A percentile compares a stretch with the other conserved stretches of the same genome.
These are phyloP conservation scores for Kurtzmaniella quercitrusa DNA, from an alignment of 1,139 yeast species.

Conservation along the genomic window DNA sequence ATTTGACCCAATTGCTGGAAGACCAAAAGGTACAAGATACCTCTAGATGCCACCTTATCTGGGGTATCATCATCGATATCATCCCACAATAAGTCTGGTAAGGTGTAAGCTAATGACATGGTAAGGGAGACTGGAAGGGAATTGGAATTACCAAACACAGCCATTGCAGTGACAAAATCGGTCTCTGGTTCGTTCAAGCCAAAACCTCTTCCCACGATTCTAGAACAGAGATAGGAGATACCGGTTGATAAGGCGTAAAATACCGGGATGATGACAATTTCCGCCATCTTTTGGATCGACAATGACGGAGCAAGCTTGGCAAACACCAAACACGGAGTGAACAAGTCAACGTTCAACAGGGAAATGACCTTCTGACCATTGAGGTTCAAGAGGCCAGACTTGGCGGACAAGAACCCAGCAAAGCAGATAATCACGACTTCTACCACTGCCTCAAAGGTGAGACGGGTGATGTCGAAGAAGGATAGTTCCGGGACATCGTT, in stretches of 20 bases:
- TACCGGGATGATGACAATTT: conserved; percentile 70
- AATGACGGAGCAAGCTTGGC: conserved; percentile 74
- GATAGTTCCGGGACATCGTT: conserved; percentile 27
- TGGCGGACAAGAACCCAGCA: conserved; percentile 69
- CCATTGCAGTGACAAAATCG: conserved; percentile 85
- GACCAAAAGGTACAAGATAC: conserved; percentile 68
- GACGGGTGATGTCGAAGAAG: conserved; percentile 51
- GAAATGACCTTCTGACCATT: conserved; percentile 65
- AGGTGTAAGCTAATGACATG: conserved; percentile 63
- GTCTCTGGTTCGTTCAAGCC: conserved; percentile 59
- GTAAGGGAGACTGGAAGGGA: conserved; percentile 78
- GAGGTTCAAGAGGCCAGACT: conserved; percentile 52
- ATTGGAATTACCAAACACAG: conserved; percentile 81
- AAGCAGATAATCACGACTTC: conserved; percentile 72
- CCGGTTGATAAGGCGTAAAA: conserved; percentile 62
- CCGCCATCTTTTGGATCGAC: conserved; percentile 61
- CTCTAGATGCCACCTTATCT: conserved; percentile 76
- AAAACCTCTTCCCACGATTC: conserved; percentile 42
- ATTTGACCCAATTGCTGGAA: conserved; percentile 86
- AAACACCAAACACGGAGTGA: conserved; percentile 83
- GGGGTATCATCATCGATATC: conserved; percentile 60
- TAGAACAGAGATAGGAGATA: conserved; percentile 55
- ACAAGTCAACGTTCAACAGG: conserved; percentile 68
- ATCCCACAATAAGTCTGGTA: conserved; percentile 74
- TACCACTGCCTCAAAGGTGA: conserved; percentile 74